Percentiles rank a stretch among this genome's conserved stretches.
Evolutionary conservation across 1,139 yeast species (phyloP).

Genomic region (Citeromyces hawaiiensis): DNA sequence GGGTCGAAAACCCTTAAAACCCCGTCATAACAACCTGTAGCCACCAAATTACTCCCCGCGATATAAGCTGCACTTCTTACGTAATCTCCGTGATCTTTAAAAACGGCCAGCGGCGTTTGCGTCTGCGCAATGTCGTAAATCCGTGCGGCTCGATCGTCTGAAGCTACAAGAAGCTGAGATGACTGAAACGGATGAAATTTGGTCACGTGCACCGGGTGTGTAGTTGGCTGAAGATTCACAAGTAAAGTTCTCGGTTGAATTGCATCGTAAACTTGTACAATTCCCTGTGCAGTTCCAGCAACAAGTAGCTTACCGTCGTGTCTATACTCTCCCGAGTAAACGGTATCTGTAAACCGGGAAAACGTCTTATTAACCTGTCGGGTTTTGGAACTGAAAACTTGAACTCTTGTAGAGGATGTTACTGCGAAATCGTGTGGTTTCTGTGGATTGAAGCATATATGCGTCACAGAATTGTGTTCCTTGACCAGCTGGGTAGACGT

Average conservation of each 20-base stretch:
- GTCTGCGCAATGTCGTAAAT: conserved; percentile 83
- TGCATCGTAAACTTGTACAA: conserved; percentile 75
- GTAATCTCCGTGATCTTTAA: conserved; percentile 77
- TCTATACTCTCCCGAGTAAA: conserved; percentile 73
- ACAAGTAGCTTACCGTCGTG: conserved; percentile 73
- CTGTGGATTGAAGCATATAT: conserved; percentile 76
- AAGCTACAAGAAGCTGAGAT: conserved; percentile 70
- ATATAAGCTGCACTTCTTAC: conserved; percentile 73
- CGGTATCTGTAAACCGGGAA: conserved; percentile 85
- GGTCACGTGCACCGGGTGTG: conserved; percentile 89
- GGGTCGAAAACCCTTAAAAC: conserved; percentile 77
- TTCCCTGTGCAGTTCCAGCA: conserved; percentile 84
- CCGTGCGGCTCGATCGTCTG: conserved; percentile 81
- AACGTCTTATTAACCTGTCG: conserved; percentile 83
- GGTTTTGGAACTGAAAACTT: conserved; percentile 83
- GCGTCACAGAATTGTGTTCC: conserved; percentile 86
- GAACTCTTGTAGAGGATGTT: conserved; percentile 83
- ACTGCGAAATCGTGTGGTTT: conserved; percentile 91
- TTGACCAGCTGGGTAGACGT: conserved; percentile 78
- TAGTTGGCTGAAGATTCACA: conserved; percentile 68
- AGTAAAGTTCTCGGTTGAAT: conserved; percentile 65
- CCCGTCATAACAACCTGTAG: conserved; percentile 96
- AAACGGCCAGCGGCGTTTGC: conserved; percentile 48
- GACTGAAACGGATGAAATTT: conserved; percentile 70
- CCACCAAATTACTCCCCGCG: conserved; percentile 60